Conservation (phyloP, 768 basidiomycete species). For the Butyriboletus loyo region DNA sequence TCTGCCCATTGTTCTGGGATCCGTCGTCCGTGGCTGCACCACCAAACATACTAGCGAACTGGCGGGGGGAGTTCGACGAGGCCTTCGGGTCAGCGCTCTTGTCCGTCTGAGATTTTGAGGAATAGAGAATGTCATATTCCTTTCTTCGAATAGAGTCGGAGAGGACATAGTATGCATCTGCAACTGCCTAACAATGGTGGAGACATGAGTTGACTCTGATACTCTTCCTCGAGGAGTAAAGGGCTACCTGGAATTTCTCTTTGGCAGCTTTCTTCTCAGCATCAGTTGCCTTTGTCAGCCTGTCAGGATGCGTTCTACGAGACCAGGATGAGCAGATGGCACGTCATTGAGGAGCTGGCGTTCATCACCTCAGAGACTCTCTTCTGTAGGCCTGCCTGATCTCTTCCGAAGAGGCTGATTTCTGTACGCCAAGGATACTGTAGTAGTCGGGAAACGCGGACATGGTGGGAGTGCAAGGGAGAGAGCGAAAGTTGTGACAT, state of each 20-base stretch:
- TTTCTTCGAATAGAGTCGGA: constrained; percentile 69
- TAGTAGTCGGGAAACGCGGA: constrained; percentile 82
- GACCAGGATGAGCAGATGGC: constrained; percentile 14
- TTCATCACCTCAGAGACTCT: constrained; percentile 64
- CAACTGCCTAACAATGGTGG: constrained; percentile 53
- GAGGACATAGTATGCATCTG: constrained; percentile 93
- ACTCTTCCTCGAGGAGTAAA: background rate
- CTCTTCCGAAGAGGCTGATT: constrained; percentile 64
- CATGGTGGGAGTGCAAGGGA: constrained; percentile 42
- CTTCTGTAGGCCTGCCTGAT: constrained; percentile 75
- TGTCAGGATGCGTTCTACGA: constrained; percentile 83
- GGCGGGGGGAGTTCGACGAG: constrained; percentile 70
- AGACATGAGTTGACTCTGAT: background rate
- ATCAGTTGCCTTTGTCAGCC: constrained; percentile 65
- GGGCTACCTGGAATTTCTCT: constrained; percentile 76
- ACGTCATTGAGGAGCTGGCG: background rate
- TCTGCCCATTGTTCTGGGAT: constrained; percentile 32
- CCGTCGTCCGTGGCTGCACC: constrained; percentile 30
- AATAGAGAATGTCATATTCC: constrained; percentile 71
- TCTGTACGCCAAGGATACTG: constrained; percentile 51
- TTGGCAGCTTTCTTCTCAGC: constrained; percentile 74
- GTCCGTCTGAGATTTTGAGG: constrained; percentile 48
- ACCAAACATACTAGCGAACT: constrained; percentile 73
- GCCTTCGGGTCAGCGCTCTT: constrained; percentile 62
- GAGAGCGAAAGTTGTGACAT: constrained; percentile 7